Base-by-base conservation (phyloP, 495 filamentous ascomycete genomes). In the Penicillium odoratum region DNA sequence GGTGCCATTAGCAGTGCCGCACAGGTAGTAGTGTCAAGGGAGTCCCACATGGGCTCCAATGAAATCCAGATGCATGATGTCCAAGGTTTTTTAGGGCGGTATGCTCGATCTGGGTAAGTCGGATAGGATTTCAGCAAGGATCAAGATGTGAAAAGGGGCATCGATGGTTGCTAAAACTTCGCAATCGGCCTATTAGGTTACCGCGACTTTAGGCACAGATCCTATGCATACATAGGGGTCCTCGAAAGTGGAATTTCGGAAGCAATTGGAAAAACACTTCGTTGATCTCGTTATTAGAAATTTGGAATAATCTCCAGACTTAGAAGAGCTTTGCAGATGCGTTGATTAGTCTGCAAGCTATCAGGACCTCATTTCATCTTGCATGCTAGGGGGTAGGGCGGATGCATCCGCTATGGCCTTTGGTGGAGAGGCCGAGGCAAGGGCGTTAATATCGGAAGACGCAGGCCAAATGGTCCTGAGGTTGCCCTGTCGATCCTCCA, bases 1-100 rank as follows among this genome's bases (percentile, higher is more conserved):
- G 31, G 48, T 57, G 51, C 31, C 51, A 60, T 42, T 47, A 36
- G 46, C 25, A 13, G 40, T 21, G 34, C 53, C 53, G 38, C 31
- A 40, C 30, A 55, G 43, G 21, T 47, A 60, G 50, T 57, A 13
- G 33, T 45, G 52, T 50, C 4, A 15, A 56, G 57, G 60, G 63
- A 59, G 49, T 55, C 38, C 49, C 60, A 66, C 55, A 59, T 61
- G 53, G 53, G 13, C 33, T 45, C 55, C 55, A 63, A 48, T 61
- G 38, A 53, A 51, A 57, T 47, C 51, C 48, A 44, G 56, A 61
- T 38, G 15, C 46, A 10, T 28, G 28, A 9, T 15, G 26, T 10
- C 28, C 18, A 31, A 47, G 57, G 7, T 45, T 11, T 47, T 30
- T 10, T 43, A 5, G 45, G 38, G 30, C 29, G 29, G 51, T 34